phyloP scores from a whole-genome alignment of 1,284 basidiomycete species.

The Papiliotrema flavescens region DNA sequence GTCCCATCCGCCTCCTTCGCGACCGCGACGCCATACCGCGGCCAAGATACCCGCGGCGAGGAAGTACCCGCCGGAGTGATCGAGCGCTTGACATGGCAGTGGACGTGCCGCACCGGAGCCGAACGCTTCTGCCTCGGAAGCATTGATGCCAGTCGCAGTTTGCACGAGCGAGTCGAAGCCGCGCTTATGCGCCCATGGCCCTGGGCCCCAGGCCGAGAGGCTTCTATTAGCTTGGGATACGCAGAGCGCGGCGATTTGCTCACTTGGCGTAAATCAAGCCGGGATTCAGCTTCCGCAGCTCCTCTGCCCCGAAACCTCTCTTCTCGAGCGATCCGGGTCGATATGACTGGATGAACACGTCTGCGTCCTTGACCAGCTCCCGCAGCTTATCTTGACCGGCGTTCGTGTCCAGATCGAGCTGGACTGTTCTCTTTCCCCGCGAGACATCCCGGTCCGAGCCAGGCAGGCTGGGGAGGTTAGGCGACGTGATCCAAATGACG shows the following conservation, averaged over 20 bases:
- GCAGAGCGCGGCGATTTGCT: neutral
- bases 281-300: constrained; percentile 50
- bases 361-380: constrained; percentile 51
- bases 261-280: constrained; percentile 58
- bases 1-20: constrained; percentile 1
- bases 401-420: constrained; percentile 55
- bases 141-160: constrained; percentile 62
- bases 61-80: constrained; percentile 62
- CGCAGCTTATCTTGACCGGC: constrained; percentile 47
- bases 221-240: constrained; percentile 26
- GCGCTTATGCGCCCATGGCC: constrained; percentile 58
- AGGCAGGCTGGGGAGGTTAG: constrained; percentile 57
- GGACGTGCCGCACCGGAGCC: constrained; percentile 53
- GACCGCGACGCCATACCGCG: constrained; percentile 44
- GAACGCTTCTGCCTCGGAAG: constrained; percentile 57
- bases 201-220: constrained; percentile 60
- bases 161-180: constrained; percentile 68
- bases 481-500: constrained; percentile 59
- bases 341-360: constrained; percentile 67
- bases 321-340: constrained; percentile 56
- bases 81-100: constrained; percentile 56
- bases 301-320: constrained; percentile 38
- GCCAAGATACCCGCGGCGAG: constrained; percentile 60
- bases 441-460: constrained; percentile 61
- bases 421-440: constrained; percentile 62